A percentile compares a stretch with the other conserved stretches of the same genome.
These are phyloP conservation scores for Leccinellum albellum DNA, from an alignment of 768 basidiomycete genomes.

Conservation along the genomic window DNA sequence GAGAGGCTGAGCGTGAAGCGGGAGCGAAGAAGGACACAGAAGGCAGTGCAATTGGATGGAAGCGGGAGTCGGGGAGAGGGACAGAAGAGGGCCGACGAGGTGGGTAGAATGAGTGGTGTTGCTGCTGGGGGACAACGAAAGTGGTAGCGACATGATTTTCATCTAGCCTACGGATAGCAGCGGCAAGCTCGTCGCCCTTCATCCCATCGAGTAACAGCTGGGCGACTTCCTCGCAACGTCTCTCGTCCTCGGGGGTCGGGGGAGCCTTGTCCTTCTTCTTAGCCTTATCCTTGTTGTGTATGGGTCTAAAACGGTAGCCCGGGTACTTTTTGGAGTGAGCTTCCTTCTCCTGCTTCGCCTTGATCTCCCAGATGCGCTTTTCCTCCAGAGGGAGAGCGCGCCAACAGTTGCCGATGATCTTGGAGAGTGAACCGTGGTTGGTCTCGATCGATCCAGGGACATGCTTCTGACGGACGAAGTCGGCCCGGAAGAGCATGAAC, in stretches of 20 bases:
- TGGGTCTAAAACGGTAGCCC: conserved; percentile 50
- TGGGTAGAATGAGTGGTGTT: conserved; percentile 27
- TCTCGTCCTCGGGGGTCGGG: conserved; percentile 25
- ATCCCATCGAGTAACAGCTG: conserved; percentile 62
- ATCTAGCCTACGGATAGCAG: conserved; percentile 56
- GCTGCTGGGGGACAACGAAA: background rate
- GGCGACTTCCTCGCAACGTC: conserved; percentile 51
- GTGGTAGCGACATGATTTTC: conserved; percentile 1
- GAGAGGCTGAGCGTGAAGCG: conserved; percentile 43
- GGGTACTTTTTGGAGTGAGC: conserved; percentile 69
- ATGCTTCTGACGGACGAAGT: conserved; percentile 42
- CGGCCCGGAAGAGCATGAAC: conserved; percentile 36
- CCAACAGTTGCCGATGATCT: conserved; percentile 59
- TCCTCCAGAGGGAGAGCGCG: conserved; percentile 65
- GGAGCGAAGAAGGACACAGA: conserved; percentile 39
- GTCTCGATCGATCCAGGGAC: conserved; percentile 50
- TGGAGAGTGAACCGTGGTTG: conserved; percentile 46
- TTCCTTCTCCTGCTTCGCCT: conserved; percentile 70
- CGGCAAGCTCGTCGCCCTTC: conserved; percentile 65
- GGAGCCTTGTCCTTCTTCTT: conserved; percentile 35
- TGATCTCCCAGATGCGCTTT: conserved; percentile 68
- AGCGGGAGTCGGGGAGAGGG: conserved; percentile 46
- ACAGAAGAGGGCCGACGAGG: conserved; percentile 62
- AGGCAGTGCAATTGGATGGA: conserved; percentile 43
- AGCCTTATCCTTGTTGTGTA: conserved; percentile 44